Evolutionary conservation across 2,329 filamentous ascomycete genomes (phyloP).

Genomic region (Erysiphe pulchra): DNA sequence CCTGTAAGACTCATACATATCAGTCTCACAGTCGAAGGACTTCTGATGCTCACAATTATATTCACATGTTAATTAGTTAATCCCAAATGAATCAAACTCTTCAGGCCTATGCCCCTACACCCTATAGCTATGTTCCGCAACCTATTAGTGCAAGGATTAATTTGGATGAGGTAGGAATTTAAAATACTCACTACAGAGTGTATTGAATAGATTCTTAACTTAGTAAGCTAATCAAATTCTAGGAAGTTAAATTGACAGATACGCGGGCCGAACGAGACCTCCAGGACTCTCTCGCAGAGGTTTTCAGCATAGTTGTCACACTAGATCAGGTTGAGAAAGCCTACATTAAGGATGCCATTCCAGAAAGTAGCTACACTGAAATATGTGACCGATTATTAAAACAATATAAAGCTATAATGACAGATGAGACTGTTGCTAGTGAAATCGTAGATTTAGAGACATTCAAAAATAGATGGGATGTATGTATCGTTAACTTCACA

Average conservation of each 20-base stretch:
- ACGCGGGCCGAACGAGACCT: constrained; percentile 75
- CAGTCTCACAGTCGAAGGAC: too few relatives aligned
- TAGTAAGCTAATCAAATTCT: background rate
- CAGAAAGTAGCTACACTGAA: constrained; percentile 81
- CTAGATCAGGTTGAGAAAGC: constrained; percentile 90
- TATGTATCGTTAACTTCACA: constrained; percentile 21
- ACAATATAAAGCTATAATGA: constrained; percentile 86
- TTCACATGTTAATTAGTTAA: too few relatives aligned
- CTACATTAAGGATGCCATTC: constrained; percentile 83
- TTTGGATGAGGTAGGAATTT: constrained; percentile 48
- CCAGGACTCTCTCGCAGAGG: constrained; percentile 84
- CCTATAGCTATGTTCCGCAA: constrained; percentile 59
- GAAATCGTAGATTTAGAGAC: constrained; percentile 73
- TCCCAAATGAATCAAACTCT: constrained; percentile 11
- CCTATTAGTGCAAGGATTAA: constrained; percentile 72
- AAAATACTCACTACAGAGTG: background rate
- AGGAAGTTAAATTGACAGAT: constrained; percentile 84
- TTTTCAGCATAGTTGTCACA: constrained; percentile 93
- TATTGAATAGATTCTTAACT: too few relatives aligned
- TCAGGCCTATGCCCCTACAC: constrained; percentile 15
- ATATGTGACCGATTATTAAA: constrained; percentile 83
- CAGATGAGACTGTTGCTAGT: constrained; percentile 69
- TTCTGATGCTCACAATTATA: too few relatives aligned
- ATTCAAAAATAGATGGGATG: constrained; percentile 82
- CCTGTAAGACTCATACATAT: too few relatives aligned